phyloP scores from a whole-genome alignment of 2,329 filamentous ascomycete species.

The Diaporthe helianthi region DNA sequence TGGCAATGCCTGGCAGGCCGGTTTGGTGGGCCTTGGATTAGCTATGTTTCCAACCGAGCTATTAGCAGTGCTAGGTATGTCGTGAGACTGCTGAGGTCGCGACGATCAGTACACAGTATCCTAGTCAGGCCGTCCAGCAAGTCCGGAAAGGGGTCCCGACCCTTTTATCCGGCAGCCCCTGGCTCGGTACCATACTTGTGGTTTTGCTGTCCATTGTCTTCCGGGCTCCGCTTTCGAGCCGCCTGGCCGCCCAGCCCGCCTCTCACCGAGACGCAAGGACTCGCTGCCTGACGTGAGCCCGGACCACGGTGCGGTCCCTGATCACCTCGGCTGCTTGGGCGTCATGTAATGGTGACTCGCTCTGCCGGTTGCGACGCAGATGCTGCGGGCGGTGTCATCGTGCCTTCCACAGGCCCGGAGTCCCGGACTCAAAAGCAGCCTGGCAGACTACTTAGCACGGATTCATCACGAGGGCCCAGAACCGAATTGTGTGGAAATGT shows the following conservation, averaged over 20 bases:
- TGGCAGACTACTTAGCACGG: conserved; percentile 3
- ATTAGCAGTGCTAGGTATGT: conserved; percentile 14
- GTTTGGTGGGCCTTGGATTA: conserved; percentile 1
- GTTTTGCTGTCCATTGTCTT: neutral
- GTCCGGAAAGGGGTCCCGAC: conserved; percentile 1
- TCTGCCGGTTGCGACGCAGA: neutral
- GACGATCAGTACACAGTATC: conserved; percentile 3
- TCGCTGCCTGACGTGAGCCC: neutral
- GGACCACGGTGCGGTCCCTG: conserved; percentile 2
- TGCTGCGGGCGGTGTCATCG: neutral
- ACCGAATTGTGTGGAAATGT: neutral
- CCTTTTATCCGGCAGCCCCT: conserved; percentile 20
- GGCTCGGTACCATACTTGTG: neutral
- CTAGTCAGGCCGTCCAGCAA: conserved; percentile 22
- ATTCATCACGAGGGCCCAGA: neutral
- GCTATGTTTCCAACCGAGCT: conserved; percentile 15
- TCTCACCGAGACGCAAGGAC: neutral
- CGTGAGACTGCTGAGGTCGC: conserved; percentile 1
- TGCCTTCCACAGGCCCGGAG: neutral
- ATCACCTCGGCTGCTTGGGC: neutral
- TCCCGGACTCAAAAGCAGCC: neutral
- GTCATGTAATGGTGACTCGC: neutral
- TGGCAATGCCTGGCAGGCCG: too few relatives aligned
- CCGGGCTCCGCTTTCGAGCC: conserved; percentile 9
- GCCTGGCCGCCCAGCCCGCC: too few relatives aligned